A percentile compares a stretch with the other conserved stretches of the same genome.
These are phyloP conservation scores for Chenopodium suecicum DNA, from an alignment of 148 eudicot genomes.

Conservation along the genomic window DNA sequence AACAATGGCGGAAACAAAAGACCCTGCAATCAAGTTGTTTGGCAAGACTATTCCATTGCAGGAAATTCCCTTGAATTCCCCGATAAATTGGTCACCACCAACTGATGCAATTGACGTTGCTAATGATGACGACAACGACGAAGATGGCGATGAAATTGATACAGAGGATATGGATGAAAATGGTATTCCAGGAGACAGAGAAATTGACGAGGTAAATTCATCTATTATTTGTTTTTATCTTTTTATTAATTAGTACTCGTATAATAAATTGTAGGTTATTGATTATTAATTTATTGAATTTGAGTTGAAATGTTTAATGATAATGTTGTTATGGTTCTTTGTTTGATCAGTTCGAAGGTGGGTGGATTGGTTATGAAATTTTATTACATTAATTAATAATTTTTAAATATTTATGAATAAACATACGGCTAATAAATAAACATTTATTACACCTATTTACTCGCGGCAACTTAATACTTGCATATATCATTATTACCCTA, in stretches of 20 bases:
- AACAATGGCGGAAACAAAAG: constrained; percentile 39
- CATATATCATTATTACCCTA: no score
- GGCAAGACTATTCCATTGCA: constrained; percentile 51
- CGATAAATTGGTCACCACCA: not conserved
- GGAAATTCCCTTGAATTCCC: constrained; percentile 7
- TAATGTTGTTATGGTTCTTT: no score
- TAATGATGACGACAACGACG: not conserved
- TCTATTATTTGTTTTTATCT: not conserved
- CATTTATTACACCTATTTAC: no score
- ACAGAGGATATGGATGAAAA: not conserved
- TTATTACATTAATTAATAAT: no score
- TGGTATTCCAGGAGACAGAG: not conserved
- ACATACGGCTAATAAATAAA: no score
- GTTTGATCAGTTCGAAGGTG: no score
- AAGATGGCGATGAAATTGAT: not conserved
- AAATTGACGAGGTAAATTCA: not conserved
- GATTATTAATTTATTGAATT: not conserved
- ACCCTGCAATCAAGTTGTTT: constrained; percentile 56
- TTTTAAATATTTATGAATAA: no score
- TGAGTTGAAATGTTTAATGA: not conserved
- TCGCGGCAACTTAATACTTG: no score
- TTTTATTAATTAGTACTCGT: no score
- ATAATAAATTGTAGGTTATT: not conserved
- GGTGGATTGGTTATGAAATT: no score
- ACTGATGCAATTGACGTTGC: not conserved